Evolutionary conservation across 2,329 filamentous ascomycete species (phyloP), one percentile per base, ranked within the genome.

Genomic region (Colletotrichum spinosum): DNA sequence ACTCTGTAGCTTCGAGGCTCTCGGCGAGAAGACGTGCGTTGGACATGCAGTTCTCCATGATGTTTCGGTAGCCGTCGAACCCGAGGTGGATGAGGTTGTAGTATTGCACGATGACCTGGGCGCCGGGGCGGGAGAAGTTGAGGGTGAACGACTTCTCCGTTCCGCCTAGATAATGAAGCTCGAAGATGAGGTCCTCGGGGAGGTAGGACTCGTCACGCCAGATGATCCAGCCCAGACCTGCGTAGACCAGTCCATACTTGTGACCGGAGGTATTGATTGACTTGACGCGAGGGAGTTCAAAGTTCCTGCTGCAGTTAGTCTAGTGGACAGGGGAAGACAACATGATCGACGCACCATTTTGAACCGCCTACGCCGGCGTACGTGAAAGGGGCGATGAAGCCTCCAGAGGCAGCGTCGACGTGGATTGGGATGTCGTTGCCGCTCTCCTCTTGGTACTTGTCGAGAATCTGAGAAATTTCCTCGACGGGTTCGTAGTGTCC

Each of bases 401-500:
- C 88, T 0, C 87, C 88, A 2, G 83, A 86, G 2, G 87, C 88
- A 9, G 81, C 86, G 73, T 90, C 88, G 2, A 90, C 87, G 65
- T 90, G 88, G 46, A 93, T 92, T 0, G 90, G 89, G 63, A 92
- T 89, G 67, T 89, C 85, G 39, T 84, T 72, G 0, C 89, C 89
- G 2, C 86, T 90, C 72, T 87, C 79, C 59, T 83, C 79, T 74
- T 92, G 81, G 54, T 84, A 89, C 48, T 86, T 81, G 67, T 92
- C 88, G 2, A 93, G 79, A 11, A 92, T 84, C 15, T 88, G 82
- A 17, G 85, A 87, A 17, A 93, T 85, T 70, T 89, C 86, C 73
- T 91, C 86, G 0, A 92, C 89, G 0, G 90, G 89, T 75, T 92
- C 90, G 68, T 89, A 92, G 72, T 92, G 89, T 0, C 90, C 90